Evolutionary conservation across 2,329 filamentous ascomycete species (phyloP).

Genomic region (Penicillium concentricum): DNA sequence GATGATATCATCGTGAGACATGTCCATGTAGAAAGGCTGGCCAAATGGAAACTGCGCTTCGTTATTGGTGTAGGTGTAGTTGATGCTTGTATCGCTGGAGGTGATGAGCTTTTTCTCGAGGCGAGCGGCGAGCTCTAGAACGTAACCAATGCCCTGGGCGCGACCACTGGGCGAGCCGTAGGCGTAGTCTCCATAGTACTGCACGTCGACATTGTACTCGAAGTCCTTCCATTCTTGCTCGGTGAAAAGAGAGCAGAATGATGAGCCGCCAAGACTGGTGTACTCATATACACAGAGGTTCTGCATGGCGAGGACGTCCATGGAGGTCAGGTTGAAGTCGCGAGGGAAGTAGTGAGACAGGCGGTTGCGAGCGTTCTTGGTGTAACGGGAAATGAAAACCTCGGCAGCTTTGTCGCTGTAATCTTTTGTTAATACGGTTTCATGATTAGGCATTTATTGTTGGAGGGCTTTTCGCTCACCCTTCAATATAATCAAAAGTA

Average conservation of each 20-base stretch:
- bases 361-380: conserved; percentile 46
- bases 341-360: conserved; percentile 49
- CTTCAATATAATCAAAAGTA: conserved; percentile 35
- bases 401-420: conserved; percentile 31
- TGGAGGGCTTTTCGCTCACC: conserved; percentile 8
- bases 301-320: conserved; percentile 54
- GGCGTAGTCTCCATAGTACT: conserved; percentile 49
- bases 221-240: conserved; percentile 56
- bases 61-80: conserved; percentile 51
- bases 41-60: conserved; percentile 47
- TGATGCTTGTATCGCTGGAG: conserved; percentile 51
- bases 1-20: conserved; percentile 56
- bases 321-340: conserved; percentile 50
- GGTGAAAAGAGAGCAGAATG: conserved; percentile 57
- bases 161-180: conserved; percentile 53
- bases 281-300: conserved; percentile 57
- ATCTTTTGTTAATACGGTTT: not conserved
- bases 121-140: conserved; percentile 53
- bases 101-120: conserved; percentile 49
- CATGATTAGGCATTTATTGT: not conserved
- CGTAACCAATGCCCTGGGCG: conserved; percentile 54
- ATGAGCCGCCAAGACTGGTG: conserved; percentile 50
- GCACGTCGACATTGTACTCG: conserved; percentile 54
- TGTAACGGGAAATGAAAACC: conserved; percentile 48
- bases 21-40: conserved; percentile 53